Evolutionary conservation across 768 basidiomycete genomes (phyloP).

Genomic region (Hirschioporus abietinus): DNA sequence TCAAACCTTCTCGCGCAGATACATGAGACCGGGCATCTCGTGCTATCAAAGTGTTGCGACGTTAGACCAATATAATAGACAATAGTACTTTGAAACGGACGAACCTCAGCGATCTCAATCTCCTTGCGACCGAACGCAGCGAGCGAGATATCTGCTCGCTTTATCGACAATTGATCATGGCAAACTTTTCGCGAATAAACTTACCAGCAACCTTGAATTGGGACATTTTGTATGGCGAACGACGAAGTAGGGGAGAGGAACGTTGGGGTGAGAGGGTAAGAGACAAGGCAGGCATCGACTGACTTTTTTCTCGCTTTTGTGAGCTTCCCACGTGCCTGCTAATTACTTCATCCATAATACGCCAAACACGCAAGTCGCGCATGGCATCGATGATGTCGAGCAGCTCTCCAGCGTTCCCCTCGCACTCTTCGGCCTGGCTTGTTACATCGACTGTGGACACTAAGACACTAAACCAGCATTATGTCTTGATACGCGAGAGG

Average conservation of each 20-base stretch:
- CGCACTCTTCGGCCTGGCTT: background rate
- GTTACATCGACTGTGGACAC: too few relatives aligned
- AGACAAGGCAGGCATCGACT: conserved; percentile 14
- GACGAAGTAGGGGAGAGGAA: conserved; percentile 12
- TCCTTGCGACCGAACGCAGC: conserved; percentile 99
- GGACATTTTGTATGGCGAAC: conserved; percentile 44
- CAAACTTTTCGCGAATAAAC: conserved; percentile 11
- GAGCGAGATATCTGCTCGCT: conserved; percentile 75
- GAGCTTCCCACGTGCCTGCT: conserved; percentile 3
- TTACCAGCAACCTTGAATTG: conserved; percentile 83
- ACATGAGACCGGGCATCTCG: conserved; percentile 96
- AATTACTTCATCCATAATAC: conserved; percentile 2
- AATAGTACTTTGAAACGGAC: conserved; percentile 14
- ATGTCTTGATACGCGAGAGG: too few relatives aligned
- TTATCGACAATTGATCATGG: background rate
- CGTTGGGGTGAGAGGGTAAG: conserved; percentile 23
- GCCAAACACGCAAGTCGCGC: background rate
- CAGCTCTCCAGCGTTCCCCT: background rate
- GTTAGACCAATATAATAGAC: conserved; percentile 14
- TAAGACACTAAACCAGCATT: too few relatives aligned
- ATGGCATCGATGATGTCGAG: too few relatives aligned
- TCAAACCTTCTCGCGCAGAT: conserved; percentile 77
- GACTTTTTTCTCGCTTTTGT: conserved; percentile 7
- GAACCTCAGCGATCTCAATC: conserved; percentile 97
- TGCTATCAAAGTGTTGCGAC: conserved; percentile 39